These are phyloP conservation scores for Chrysopogon serrulatus DNA, from an alignment of 176 grass and related monocot genomes.

Conservation along the genomic window DNA sequence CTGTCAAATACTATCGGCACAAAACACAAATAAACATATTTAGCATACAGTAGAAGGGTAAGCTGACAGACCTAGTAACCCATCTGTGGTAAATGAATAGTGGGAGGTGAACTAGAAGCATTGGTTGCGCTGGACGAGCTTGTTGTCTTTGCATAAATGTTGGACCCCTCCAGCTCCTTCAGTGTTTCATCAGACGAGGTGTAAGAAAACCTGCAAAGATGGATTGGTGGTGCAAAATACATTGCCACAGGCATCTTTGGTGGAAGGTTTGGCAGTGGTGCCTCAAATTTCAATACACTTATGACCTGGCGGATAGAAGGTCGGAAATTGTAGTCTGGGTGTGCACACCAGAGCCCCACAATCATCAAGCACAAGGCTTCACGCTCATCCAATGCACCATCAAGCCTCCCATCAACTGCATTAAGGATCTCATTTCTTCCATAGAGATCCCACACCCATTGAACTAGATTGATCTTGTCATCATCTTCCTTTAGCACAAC, in stretches of 20 bases:
- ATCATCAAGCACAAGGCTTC: slow-evolving; percentile 47
- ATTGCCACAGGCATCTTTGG: slow-evolving; percentile 62
- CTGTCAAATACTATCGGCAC: slow-evolving; percentile 19
- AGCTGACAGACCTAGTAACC: slow-evolving; percentile 13
- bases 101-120: slow-evolving; percentile 24
- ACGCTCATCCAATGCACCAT: slow-evolving; percentile 31
- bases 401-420: slow-evolving; percentile 46
- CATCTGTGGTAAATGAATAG: slow-evolving; percentile 18
- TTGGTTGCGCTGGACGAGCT: slow-evolving; percentile 31
- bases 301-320: slow-evolving; percentile 52
- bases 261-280: slow-evolving; percentile 47
- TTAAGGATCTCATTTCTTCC: slow-evolving; percentile 44
- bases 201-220: slow-evolving; percentile 47
- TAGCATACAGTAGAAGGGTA: background rate
- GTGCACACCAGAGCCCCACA: slow-evolving; percentile 63
- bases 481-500: slow-evolving; percentile 44
- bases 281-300: slow-evolving; percentile 49
- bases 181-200: slow-evolving; percentile 30
- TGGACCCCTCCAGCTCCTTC: slow-evolving; percentile 8
- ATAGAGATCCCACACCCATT: slow-evolving; percentile 67
- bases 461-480: slow-evolving; percentile 38
- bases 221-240: slow-evolving; percentile 47
- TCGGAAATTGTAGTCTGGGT: slow-evolving; percentile 49
- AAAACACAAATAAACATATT: slow-evolving; percentile 12
- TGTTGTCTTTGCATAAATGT: slow-evolving; percentile 19